These are phyloP conservation scores for Serendipita sp. DNA, from an alignment of 768 basidiomycete genomes.

Conservation along the genomic window DNA sequence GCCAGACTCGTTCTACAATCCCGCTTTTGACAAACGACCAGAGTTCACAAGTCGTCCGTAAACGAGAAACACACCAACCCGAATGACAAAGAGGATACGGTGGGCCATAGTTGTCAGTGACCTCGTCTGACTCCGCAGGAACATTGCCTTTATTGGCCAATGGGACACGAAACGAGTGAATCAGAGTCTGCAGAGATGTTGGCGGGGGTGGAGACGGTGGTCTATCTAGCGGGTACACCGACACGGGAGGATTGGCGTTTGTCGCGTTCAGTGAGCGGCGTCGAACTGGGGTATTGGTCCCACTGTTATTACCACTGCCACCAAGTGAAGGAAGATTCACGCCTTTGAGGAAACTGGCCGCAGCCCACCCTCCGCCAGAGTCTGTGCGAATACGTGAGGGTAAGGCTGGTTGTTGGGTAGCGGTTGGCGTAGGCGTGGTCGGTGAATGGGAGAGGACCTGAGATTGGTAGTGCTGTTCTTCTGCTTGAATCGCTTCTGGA, in stretches of 20 bases:
- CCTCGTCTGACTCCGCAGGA: slow-evolving; percentile 21
- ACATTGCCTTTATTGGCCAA: slow-evolving; percentile 13
- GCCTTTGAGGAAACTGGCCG: neutral
- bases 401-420: neutral
- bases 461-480: neutral
- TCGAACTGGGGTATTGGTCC: neutral
- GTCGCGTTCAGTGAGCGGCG: neutral
- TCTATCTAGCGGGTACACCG: slow-evolving; percentile 21
- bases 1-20: slow-evolving; percentile 77
- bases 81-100: slow-evolving; percentile 68
- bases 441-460: neutral
- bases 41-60: slow-evolving; percentile 74
- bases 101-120: slow-evolving; percentile 15
- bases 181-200: slow-evolving; percentile 54
- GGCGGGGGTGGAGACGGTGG: slow-evolving; percentile 22
- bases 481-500: slow-evolving; percentile 11
- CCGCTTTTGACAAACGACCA: slow-evolving; percentile 79
- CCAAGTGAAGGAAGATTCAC: neutral
- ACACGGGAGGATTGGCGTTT: slow-evolving; percentile 14
- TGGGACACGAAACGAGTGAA: slow-evolving; percentile 11
- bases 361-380: neutral
- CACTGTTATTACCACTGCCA: neutral
- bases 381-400: neutral
- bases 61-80: slow-evolving; percentile 72
- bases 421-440: neutral